Base-by-base conservation (phyloP, 108 stramenopile genomes). In the Parietichytrium sp. region DNA sequence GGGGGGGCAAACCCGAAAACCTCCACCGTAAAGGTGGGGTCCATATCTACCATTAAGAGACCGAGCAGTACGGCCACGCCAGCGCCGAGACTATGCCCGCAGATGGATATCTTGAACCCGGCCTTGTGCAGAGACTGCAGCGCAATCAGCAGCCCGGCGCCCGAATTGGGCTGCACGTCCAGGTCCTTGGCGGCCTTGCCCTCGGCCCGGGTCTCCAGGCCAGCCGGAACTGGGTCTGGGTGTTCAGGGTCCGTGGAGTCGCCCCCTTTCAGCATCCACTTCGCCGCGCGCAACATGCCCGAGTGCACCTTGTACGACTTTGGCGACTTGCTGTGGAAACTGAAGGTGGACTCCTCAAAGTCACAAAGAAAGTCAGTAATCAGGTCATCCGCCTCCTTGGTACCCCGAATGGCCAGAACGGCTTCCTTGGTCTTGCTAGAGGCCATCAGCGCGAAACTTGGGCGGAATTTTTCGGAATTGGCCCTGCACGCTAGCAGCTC, bases 1-100 rank as follows among this genome's bases (percentile, higher is more conserved):
- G 96, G 95, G 7, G 94, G 89, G 7, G 93, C 95, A 82, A 95
- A 95, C 7, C 92, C 91, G 81, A 94, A 93, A 3, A 95, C 95
- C 13, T 90, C 87, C 16, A 96, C 80, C 12, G 16, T 15, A 23
- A 79, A 29, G 79, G 10, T 13, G 16, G 79, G 51, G 27, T 31
- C 20, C 15, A 48, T 83, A 12, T 83, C 85, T 42, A 88, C 78
- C 27, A 95, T 54, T 33, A 95, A 80, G 18, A 92, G 86, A 4
- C 93, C 96, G 4, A 95, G 87, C 52, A 96, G 83, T 10, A 92
- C 83, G 12, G 94, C 92, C 30, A 96, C 94, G 25, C 89, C 92
- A n/a, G 92, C 96, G n/a, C 96, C 96, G 13, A 92, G 85, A 50
- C 85, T 86, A 54, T 93, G 93, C 3, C 95, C 95, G 3, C 89